Evolutionary conservation across 2,329 filamentous ascomycete species (phyloP).

Genomic region (Aspergillus sp.): DNA sequence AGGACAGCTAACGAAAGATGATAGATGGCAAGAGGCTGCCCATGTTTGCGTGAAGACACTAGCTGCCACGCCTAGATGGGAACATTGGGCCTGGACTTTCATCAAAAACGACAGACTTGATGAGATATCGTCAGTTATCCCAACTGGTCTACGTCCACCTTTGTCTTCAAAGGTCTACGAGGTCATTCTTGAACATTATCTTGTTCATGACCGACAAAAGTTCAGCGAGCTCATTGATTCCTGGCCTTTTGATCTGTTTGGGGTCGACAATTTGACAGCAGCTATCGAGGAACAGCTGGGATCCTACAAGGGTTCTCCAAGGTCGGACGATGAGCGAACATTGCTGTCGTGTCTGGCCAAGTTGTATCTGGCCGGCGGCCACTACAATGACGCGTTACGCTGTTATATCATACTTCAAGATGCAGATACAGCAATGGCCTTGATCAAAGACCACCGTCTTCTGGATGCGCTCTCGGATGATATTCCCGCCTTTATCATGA

Average conservation of each 20-base stretch:
- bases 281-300: constrained; percentile 82
- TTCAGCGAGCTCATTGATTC: constrained; percentile 79
- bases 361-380: constrained; percentile 79
- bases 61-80: constrained; percentile 79
- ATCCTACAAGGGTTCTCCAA: constrained; percentile 73
- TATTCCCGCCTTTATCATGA: constrained; percentile 82
- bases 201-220: constrained; percentile 73
- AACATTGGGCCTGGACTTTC: constrained; percentile 95
- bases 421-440: constrained; percentile 81
- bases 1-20: constrained; percentile 75
- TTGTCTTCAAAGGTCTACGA: constrained; percentile 85
- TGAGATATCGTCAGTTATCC: constrained; percentile 85
- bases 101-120: constrained; percentile 84
- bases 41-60: constrained; percentile 82
- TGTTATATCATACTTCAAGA: constrained; percentile 92
- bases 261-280: constrained; percentile 74
- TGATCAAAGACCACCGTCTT: constrained; percentile 89
- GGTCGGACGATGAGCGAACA: constrained; percentile 85
- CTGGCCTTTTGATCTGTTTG: constrained; percentile 85
- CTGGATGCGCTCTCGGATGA: constrained; percentile 87
- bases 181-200: constrained; percentile 85
- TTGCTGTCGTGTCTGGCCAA: constrained; percentile 86
- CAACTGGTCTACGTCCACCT: constrained; percentile 76
- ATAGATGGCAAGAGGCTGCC: constrained; percentile 78
- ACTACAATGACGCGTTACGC: constrained; percentile 80